A percentile compares a stretch with the other conserved stretches of the same genome.
phyloP scores from a whole-genome alignment of 139 green algal species.

The Chlorella sp. region DNA sequence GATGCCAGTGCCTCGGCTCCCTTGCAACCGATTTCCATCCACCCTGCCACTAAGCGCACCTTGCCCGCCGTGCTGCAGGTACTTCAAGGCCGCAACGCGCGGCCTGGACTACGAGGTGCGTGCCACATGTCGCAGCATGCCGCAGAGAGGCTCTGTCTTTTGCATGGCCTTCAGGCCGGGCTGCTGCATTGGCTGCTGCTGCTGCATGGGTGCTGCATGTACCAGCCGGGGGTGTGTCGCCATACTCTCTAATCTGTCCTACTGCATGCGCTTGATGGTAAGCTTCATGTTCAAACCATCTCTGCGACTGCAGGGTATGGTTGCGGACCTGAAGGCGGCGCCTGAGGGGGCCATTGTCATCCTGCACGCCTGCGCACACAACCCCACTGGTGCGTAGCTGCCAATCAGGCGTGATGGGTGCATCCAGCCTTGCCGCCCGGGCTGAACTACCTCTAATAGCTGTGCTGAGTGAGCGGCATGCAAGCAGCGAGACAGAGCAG shows the following conservation, averaged over 20 bases:
- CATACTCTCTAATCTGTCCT: neutral
- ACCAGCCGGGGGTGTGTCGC: no score
- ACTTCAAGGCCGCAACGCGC: constrained; percentile 95
- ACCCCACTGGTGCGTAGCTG: constrained; percentile 8
- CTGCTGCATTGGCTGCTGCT: no score
- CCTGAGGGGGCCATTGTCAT: constrained; percentile 92
- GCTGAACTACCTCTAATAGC: no score
- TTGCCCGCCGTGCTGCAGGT: constrained; percentile 47
- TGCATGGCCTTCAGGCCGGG: no score
- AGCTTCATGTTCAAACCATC: neutral
- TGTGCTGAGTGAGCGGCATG: no score
- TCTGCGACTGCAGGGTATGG: constrained; percentile 87
- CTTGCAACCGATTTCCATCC: no score
- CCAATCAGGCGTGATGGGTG: neutral
- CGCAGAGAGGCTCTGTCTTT: no score
- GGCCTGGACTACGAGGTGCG: constrained; percentile 96
- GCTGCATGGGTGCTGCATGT: no score
- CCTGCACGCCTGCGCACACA: constrained; percentile 81
- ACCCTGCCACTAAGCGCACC: neutral
- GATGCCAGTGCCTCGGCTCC: no score
- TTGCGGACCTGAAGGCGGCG: constrained; percentile 87
- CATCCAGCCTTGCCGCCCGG: no score
- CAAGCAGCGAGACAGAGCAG: no score
- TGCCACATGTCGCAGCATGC: no score
- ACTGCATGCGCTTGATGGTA: constrained; percentile 49